Conservation (phyloP, 441 rosid genomes). For the Gossypium aridum region DNA sequence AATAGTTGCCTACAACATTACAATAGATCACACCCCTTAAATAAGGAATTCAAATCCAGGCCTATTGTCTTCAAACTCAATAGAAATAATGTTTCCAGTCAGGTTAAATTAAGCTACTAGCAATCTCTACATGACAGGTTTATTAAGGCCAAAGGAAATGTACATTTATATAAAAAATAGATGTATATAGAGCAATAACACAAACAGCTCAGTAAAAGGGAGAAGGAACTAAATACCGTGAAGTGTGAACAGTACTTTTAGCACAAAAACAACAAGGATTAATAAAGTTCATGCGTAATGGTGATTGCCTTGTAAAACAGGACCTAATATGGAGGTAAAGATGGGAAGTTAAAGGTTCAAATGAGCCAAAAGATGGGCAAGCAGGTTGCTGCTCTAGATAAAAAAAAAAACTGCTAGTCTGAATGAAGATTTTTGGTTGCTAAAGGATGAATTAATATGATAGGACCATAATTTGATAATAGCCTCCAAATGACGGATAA, state of each 20-base stretch:
- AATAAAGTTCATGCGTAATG: background rate
- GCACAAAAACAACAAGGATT: background rate
- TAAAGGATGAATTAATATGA: background rate
- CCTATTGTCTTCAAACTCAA: background rate
- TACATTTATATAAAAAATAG: background rate
- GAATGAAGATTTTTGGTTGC: background rate
- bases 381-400: background rate
- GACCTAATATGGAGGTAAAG: background rate
- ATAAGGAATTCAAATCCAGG: background rate
- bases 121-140: background rate
- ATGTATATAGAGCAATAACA: background rate
- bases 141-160: background rate
- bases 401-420: background rate
- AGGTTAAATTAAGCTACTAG: background rate
- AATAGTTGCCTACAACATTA: constrained; percentile 45
- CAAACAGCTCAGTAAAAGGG: background rate
- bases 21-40: background rate
- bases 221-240: background rate
- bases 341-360: background rate
- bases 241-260: background rate
- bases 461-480: background rate
- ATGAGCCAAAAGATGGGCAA: background rate
- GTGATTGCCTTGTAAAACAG: background rate
- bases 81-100: background rate
- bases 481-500: background rate